A percentile compares a stretch with the other conserved stretches of the same genome.
These are phyloP conservation scores for Dunaliella sp. DNA, from an alignment of 139 green algal genomes.

Conservation along the genomic window DNA sequence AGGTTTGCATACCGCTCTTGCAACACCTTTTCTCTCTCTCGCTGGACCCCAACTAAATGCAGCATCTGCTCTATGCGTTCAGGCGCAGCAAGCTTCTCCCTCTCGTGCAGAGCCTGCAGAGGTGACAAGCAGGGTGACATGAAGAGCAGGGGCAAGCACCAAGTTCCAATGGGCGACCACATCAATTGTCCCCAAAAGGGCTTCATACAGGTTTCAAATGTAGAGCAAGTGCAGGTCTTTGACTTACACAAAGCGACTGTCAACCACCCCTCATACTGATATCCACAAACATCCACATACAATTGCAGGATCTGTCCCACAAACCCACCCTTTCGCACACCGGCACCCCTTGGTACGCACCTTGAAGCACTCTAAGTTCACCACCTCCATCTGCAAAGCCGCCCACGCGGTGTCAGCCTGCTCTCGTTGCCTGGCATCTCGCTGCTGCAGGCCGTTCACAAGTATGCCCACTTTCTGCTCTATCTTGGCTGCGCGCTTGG, in stretches of 20 bases:
- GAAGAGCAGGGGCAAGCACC: too few relatives aligned
- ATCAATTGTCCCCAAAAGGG: too few relatives aligned
- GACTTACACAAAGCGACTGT: too few relatives aligned
- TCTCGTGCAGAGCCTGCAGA: conserved; percentile 53
- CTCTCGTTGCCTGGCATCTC: conserved; percentile 33
- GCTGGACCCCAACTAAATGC: conserved; percentile 53
- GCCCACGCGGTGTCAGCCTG: conserved; percentile 39
- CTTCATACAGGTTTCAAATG: too few relatives aligned
- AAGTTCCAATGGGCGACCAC: too few relatives aligned
- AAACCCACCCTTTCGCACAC: neutral
- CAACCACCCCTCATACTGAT: neutral
- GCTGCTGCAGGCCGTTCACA: conserved; percentile 39
- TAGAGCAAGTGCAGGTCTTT: too few relatives aligned
- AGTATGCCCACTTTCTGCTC: conserved; percentile 59
- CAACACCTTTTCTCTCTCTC: conserved; percentile 55
- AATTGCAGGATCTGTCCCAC: neutral
- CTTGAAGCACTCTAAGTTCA: conserved; percentile 54
- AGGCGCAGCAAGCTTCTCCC: conserved; percentile 59
- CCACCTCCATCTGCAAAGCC: conserved; percentile 8
- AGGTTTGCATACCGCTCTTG: conserved; percentile 57
- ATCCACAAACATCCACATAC: neutral
- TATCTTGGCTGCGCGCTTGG: conserved; percentile 70
- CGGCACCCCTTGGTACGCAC: neutral
- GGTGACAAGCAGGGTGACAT: too few relatives aligned
- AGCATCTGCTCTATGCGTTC: conserved; percentile 50